Conservation (phyloP, 768 basidiomycete species). For the Russula compacta region DNA sequence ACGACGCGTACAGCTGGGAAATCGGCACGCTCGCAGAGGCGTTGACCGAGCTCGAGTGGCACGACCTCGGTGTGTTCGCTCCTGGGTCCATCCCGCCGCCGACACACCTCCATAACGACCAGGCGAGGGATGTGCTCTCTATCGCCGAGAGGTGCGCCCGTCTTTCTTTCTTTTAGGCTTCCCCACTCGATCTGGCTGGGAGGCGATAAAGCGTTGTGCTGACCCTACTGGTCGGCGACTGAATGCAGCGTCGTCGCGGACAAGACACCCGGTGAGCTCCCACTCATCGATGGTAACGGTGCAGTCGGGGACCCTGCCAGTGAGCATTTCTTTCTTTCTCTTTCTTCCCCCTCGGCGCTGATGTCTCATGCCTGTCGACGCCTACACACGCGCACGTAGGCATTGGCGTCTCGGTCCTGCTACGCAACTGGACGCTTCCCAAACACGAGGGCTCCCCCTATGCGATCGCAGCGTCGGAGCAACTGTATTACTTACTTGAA, state of each 20-base stretch:
- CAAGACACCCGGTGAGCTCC: slow-evolving; percentile 30
- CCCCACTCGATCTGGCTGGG: too few species aligned
- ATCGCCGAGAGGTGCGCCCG: slow-evolving; percentile 33
- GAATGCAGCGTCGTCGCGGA: slow-evolving; percentile 30
- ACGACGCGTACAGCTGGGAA: slow-evolving; percentile 40
- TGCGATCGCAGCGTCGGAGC: slow-evolving; percentile 34
- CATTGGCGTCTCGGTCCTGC: slow-evolving; percentile 42
- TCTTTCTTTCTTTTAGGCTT: background rate
- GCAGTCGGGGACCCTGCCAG: slow-evolving; percentile 57
- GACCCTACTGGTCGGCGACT: background rate
- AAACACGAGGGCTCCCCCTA: slow-evolving; percentile 28
- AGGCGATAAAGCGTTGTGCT: background rate
- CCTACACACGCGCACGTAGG: slow-evolving; percentile 24
- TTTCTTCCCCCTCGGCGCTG: background rate
- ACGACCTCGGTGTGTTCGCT: slow-evolving; percentile 41
- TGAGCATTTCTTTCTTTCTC: slow-evolving; percentile 21
- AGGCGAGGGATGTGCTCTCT: slow-evolving; percentile 33
- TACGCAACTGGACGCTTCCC: slow-evolving; percentile 45
- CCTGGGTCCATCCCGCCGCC: slow-evolving; percentile 36
- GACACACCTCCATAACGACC: slow-evolving; percentile 21
- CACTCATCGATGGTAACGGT: slow-evolving; percentile 40
- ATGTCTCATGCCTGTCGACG: background rate
- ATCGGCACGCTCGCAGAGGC: slow-evolving; percentile 48
- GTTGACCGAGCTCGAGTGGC: slow-evolving; percentile 42
- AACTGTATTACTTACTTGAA: slow-evolving; percentile 42